Evolutionary conservation across 345 rosid species (phyloP).

Genomic region (Cardamine chenopodiifolia): DNA sequence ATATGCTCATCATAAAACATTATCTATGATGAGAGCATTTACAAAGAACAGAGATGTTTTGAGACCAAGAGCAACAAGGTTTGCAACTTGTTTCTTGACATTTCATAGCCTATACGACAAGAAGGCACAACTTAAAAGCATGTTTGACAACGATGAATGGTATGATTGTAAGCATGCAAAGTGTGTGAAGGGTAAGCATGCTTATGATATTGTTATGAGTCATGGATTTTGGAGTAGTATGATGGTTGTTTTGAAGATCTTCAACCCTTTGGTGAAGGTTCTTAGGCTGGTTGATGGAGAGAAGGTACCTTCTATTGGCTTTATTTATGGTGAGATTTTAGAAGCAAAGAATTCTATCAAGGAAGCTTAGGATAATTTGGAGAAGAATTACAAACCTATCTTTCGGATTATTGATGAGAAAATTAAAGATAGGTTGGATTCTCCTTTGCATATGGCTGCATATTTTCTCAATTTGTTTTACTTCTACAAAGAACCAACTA

Average conservation of each 20-base stretch:
- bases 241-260: too few relatives aligned
- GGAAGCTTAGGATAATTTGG: not conserved
- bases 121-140: not conserved
- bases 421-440: not conserved
- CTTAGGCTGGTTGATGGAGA: not conserved
- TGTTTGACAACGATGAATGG: not conserved
- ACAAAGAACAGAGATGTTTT: slow-evolving; percentile 3
- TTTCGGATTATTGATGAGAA: not conserved
- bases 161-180: not conserved
- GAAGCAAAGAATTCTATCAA: not conserved
- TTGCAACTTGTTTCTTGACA: slow-evolving; percentile 13
- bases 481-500: not conserved
- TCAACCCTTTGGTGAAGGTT: not conserved
- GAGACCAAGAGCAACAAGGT: not conserved
- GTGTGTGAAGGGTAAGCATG: not conserved
- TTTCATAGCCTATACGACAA: not conserved
- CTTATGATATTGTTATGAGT: not conserved
- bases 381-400: not conserved
- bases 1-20: slow-evolving; percentile 10
- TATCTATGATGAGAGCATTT: not conserved
- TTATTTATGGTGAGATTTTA: not conserved
- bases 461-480: not conserved
- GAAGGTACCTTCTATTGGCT: not conserved
- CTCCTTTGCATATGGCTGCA: not conserved
- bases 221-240: too few relatives aligned